These are phyloP conservation scores for Tricholoma furcatifolium DNA, from an alignment of 768 basidiomycete species.

Conservation along the genomic window DNA sequence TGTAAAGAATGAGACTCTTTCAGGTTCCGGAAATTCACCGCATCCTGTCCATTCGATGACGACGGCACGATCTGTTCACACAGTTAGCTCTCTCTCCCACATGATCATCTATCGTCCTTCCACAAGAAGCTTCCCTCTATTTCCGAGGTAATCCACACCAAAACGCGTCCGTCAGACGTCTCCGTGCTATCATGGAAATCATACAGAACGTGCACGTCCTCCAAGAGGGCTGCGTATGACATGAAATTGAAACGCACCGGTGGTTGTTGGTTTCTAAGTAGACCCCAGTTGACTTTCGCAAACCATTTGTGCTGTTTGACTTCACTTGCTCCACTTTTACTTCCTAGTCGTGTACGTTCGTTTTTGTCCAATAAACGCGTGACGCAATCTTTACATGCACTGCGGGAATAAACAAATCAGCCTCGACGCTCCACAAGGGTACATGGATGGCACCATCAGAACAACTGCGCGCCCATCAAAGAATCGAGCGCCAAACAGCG, in stretches of 20 bases:
- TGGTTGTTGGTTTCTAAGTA: slow-evolving; percentile 88
- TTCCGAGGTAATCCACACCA: slow-evolving; percentile 7
- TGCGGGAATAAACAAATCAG: slow-evolving; percentile 30
- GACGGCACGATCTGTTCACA: slow-evolving; percentile 73
- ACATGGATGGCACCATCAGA: slow-evolving; percentile 19
- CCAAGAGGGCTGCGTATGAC: background rate
- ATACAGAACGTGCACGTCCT: background rate
- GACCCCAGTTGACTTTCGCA: slow-evolving; percentile 92
- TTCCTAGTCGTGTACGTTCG: slow-evolving; percentile 84
- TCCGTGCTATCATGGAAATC: slow-evolving; percentile 9
- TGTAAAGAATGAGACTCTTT: slow-evolving; percentile 92
- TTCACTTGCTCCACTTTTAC: slow-evolving; percentile 93
- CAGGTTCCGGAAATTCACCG: slow-evolving; percentile 86
- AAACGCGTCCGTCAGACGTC: slow-evolving; percentile 7
- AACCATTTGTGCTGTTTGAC: slow-evolving; percentile 99
- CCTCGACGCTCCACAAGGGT: slow-evolving; percentile 14
- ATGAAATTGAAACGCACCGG: slow-evolving; percentile 66
- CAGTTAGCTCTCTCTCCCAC: slow-evolving; percentile 17
- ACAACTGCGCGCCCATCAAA: slow-evolving; percentile 21
- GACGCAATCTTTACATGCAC: slow-evolving; percentile 87
- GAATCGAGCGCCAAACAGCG: slow-evolving; percentile 8
- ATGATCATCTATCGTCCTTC: slow-evolving; percentile 7
- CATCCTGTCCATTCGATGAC: slow-evolving; percentile 75
- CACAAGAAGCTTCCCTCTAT: slow-evolving; percentile 1
- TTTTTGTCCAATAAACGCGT: slow-evolving; percentile 88